phyloP scores from a whole-genome alignment of 106 monocot species.

The Agapanthus africanus region DNA sequence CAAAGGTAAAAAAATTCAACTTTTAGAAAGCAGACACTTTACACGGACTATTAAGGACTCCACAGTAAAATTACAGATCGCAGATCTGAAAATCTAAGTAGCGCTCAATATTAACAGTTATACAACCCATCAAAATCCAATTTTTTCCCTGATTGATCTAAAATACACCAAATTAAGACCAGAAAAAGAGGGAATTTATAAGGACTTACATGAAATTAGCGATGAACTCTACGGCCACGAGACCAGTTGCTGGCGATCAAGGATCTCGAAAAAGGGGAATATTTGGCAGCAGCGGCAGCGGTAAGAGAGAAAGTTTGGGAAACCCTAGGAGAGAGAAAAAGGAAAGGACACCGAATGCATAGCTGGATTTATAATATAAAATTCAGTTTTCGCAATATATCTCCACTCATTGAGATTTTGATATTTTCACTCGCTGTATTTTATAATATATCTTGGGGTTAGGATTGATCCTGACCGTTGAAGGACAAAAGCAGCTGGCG shows the following conservation, averaged over 20 bases:
- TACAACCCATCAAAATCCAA: not conserved
- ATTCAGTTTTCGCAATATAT: too few relatives aligned
- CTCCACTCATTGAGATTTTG: too few relatives aligned
- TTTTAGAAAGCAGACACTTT: too few relatives aligned
- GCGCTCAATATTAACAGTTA: too few relatives aligned
- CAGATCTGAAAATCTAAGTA: too few relatives aligned
- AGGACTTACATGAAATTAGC: constrained; percentile 1
- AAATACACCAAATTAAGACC: not conserved
- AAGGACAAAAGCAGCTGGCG: too few relatives aligned
- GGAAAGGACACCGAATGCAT: not conserved
- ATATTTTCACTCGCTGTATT: too few relatives aligned
- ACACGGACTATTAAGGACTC: not conserved
- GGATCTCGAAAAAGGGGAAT: not conserved
- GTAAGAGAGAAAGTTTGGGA: too few relatives aligned
- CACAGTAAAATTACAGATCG: not conserved
- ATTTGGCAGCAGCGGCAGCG: not conserved
- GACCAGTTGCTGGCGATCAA: not conserved
- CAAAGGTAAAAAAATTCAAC: not conserved
- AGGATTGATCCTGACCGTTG: too few relatives aligned
- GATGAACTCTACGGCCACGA: not conserved
- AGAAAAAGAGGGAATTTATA: not conserved
- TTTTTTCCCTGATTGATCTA: not conserved
- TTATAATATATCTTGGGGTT: too few relatives aligned
- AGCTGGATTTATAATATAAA: constrained; percentile 2
- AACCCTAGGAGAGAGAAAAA: constrained; percentile 13